phyloP scores from a whole-genome alignment of 2,329 filamentous ascomycete genomes.

The Tolypocladium ophioglossoides region DNA sequence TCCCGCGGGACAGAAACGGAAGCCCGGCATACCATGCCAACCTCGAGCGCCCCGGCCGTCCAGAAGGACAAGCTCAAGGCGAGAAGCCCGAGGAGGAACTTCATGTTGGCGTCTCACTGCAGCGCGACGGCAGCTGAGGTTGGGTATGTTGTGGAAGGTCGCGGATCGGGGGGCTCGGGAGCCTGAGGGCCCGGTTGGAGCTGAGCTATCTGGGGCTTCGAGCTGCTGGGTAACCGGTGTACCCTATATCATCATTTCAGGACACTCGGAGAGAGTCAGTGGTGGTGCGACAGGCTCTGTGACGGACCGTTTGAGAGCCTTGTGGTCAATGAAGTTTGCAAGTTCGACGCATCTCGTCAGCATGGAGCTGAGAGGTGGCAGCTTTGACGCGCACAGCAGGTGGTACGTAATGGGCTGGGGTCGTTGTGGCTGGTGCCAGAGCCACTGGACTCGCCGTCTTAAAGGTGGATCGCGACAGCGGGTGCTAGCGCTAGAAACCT shows the following conservation, averaged over 20 bases:
- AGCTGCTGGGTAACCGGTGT: background rate
- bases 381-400: background rate
- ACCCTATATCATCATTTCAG: background rate
- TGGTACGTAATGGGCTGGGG: background rate
- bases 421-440: no score
- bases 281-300: background rate
- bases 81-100: slow-evolving; percentile 39
- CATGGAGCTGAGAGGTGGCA: background rate
- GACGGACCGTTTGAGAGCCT: background rate
- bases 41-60: slow-evolving; percentile 46
- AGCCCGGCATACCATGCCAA: slow-evolving; percentile 39
- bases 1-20: background rate
- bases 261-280: background rate
- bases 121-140: background rate
- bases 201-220: background rate
- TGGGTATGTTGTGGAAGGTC: background rate
- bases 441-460: background rate
- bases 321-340: background rate
- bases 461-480: background rate
- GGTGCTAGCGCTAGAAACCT: background rate
- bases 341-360: background rate
- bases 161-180: background rate
- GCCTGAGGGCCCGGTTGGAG: background rate
- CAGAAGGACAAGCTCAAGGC: slow-evolving; percentile 43
- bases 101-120: slow-evolving; percentile 33